phyloP scores from a whole-genome alignment of 345 rosid species.

The Ceriops tagal region DNA sequence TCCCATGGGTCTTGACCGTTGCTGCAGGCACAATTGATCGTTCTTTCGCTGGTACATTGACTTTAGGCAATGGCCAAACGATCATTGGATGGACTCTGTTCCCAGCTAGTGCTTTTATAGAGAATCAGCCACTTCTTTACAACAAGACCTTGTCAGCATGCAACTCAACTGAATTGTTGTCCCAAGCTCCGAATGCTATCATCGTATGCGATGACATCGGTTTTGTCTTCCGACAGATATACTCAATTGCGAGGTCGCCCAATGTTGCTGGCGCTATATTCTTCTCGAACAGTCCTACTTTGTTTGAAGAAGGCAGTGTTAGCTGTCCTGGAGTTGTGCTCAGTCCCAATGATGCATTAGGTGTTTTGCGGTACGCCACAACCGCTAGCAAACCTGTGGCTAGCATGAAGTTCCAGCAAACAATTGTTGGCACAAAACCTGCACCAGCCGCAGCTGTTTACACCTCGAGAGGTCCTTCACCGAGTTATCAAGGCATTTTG shows the following conservation, averaged over 20 bases:
- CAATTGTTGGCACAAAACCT: slow-evolving; percentile 30
- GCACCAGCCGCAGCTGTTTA: slow-evolving; percentile 40
- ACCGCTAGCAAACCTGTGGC: slow-evolving; percentile 4
- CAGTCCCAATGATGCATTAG: slow-evolving; percentile 13
- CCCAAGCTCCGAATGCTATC: slow-evolving; percentile 17
- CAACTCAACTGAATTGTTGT: slow-evolving; percentile 21
- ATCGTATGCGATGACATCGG: slow-evolving; percentile 33
- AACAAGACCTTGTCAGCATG: slow-evolving; percentile 25
- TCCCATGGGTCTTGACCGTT: slow-evolving; percentile 21
- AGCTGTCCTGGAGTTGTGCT: slow-evolving; percentile 18
- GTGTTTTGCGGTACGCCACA: slow-evolving; percentile 17
- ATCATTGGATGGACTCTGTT: slow-evolving; percentile 33
- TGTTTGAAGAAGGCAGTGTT: neutral
- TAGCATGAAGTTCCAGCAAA: slow-evolving; percentile 39
- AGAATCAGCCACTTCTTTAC: slow-evolving; percentile 28
- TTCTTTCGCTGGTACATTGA: slow-evolving; percentile 9
- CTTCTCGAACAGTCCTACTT: slow-evolving; percentile 20
- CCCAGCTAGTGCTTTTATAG: slow-evolving; percentile 32
- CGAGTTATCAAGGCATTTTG: slow-evolving; percentile 41
- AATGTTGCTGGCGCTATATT: slow-evolving; percentile 33
- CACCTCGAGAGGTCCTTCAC: slow-evolving; percentile 54
- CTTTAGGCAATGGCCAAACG: slow-evolving; percentile 17
- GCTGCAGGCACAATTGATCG: slow-evolving; percentile 12
- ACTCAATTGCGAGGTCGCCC: slow-evolving; percentile 6
- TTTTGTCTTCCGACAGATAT: slow-evolving; percentile 6